Conservation (phyloP, 2,329 filamentous ascomycete genomes). For the Aspergillus nomiae region DNA sequence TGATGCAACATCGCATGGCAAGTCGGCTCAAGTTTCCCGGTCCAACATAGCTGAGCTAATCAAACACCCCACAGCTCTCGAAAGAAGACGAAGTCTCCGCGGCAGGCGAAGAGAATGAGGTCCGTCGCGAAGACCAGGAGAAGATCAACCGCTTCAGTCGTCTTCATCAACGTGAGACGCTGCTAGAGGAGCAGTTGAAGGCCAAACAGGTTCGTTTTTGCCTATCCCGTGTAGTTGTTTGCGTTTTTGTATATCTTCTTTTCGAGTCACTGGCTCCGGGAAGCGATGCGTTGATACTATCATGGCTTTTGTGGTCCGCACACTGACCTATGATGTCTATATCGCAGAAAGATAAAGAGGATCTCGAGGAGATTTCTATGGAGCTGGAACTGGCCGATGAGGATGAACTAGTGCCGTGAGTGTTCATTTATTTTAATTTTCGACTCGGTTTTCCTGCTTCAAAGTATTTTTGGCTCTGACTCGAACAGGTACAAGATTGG, state of each 20-base stretch:
- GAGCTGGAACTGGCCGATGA: conserved; percentile 96
- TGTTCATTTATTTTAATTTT: conserved; percentile 19
- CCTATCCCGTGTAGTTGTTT: not conserved
- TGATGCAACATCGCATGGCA: conserved; percentile 65
- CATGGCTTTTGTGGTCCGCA: not conserved
- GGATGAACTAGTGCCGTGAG: conserved; percentile 87
- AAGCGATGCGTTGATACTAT: not conserved
- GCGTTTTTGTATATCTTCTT: not conserved
- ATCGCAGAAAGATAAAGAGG: conserved; percentile 96
- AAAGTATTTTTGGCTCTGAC: not conserved
- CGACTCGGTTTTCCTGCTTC: not conserved
- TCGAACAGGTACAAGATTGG: conserved; percentile 84
- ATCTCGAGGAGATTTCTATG: conserved; percentile 86
- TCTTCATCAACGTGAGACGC: conserved; percentile 81
- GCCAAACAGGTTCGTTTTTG: conserved; percentile 63
- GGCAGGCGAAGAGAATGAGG: conserved; percentile 80
- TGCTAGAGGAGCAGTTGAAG: conserved; percentile 78
- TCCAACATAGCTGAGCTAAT: not conserved
- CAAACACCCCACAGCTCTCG: conserved; percentile 65
- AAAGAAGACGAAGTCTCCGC: conserved; percentile 84
- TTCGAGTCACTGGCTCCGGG: not conserved
- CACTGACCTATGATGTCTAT: conserved; percentile 2
- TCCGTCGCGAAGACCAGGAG: conserved; percentile 95
- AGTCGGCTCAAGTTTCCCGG: conserved; percentile 16
- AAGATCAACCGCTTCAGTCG: conserved; percentile 98